These are phyloP conservation scores for Quercus rubra DNA, from an alignment of 306 rosid species.

Conservation along the genomic window DNA sequence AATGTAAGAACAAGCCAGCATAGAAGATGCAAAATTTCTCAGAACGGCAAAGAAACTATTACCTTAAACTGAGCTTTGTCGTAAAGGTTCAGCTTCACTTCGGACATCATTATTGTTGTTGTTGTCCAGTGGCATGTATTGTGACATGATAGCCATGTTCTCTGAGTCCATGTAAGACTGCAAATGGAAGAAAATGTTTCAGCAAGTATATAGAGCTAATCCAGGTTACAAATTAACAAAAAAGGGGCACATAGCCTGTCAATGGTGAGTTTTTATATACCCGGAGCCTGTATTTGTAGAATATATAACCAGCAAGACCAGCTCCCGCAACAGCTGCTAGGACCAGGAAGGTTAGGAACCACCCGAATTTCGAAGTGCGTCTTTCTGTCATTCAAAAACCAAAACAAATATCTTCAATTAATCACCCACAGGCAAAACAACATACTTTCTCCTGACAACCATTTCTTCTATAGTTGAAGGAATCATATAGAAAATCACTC, in stretches of 20 bases:
- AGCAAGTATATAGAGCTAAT: neutral
- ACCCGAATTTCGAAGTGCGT: conserved; percentile 57
- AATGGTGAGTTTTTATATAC: conserved; percentile 40
- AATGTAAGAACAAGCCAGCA: conserved; percentile 2
- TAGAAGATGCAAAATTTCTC: neutral
- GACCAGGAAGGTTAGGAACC: conserved; percentile 46
- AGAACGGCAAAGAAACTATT: conserved; percentile 12
- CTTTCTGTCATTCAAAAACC: conserved; percentile 47
- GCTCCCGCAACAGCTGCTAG: conserved; percentile 61
- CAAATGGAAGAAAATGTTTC: neutral
- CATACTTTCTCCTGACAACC: neutral
- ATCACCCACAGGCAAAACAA: neutral
- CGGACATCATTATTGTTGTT: conserved; percentile 56
- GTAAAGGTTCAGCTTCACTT: conserved; percentile 54
- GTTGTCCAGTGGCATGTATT: conserved; percentile 89
- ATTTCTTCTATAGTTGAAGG: neutral
- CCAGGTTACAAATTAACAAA: neutral
- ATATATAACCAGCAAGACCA: conserved; percentile 66
- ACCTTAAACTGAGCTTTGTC: conserved; percentile 58
- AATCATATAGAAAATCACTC: neutral
- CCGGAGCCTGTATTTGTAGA: conserved; percentile 94
- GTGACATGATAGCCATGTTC: conserved; percentile 96
- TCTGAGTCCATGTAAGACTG: conserved; percentile 98
- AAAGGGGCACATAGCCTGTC: neutral
- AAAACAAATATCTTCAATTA: neutral